Percentiles rank a stretch among this genome's conserved stretches.
phyloP scores from a whole-genome alignment of 495 filamentous ascomycete genomes.

The Bathelium albidoporum region DNA sequence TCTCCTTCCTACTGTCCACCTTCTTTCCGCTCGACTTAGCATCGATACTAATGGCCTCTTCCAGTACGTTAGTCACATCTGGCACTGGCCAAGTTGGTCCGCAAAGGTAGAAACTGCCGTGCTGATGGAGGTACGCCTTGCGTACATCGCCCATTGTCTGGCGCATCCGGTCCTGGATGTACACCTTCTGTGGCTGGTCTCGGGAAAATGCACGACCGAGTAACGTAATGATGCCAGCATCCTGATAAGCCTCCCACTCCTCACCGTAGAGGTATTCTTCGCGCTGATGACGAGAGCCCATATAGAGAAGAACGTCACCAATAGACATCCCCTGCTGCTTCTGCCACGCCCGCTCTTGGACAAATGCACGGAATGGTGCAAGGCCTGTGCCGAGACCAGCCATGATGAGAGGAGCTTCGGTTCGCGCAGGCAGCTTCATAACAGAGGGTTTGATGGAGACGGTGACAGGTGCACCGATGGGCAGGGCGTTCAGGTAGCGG shows the following conservation, averaged over 20 bases:
- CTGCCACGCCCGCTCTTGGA: slow-evolving; percentile 96
- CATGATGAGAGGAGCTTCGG: slow-evolving; percentile 92
- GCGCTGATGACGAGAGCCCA: slow-evolving; percentile 91
- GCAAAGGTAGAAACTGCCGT: slow-evolving; percentile 92
- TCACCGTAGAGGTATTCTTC: slow-evolving; percentile 99
- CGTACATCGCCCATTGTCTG: slow-evolving; percentile 77
- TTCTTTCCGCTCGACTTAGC: slow-evolving; percentile 39
- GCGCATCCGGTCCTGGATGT: slow-evolving; percentile 97
- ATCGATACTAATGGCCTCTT: slow-evolving; percentile 81
- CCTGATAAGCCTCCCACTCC: slow-evolving; percentile 97
- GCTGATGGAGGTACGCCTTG: slow-evolving; percentile 76
- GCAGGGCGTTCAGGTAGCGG: slow-evolving; percentile 67
- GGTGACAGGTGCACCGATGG: slow-evolving; percentile 64
- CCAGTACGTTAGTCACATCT: slow-evolving; percentile 87
- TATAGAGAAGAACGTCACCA: slow-evolving; percentile 86
- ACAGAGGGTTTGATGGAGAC: slow-evolving; percentile 94
- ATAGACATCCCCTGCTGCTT: slow-evolving; percentile 91
- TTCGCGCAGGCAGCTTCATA: slow-evolving; percentile 84
- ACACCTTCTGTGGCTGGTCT: slow-evolving; percentile 96
- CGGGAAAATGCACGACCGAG: slow-evolving; percentile 91
- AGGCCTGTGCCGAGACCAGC: slow-evolving; percentile 97
- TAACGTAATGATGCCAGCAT: slow-evolving; percentile 87
- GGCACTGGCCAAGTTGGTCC: slow-evolving; percentile 98
- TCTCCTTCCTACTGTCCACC: slow-evolving; percentile 80
- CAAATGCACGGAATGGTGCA: slow-evolving; percentile 94